phyloP scores from a whole-genome alignment of 176 grass and related monocot genomes.

The Alopecurus myosuroides region DNA sequence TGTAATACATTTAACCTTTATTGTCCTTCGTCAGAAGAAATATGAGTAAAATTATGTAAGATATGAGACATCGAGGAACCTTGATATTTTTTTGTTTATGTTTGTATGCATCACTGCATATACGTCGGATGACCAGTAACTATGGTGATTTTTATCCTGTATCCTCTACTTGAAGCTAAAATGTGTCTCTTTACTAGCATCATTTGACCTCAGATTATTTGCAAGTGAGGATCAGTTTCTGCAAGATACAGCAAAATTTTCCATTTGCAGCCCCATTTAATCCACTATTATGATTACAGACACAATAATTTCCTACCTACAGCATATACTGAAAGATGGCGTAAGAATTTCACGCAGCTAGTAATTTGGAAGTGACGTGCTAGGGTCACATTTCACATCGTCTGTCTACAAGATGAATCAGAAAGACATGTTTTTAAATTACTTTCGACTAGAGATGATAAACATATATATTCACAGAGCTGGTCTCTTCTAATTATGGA shows the following conservation, averaged over 20 bases:
- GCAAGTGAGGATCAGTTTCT: background rate
- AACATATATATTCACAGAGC: slow-evolving; percentile 29
- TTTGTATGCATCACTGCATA: too few species aligned
- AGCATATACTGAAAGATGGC: too few species aligned
- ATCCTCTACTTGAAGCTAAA: background rate
- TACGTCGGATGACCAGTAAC: too few species aligned
- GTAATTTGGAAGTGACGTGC: background rate
- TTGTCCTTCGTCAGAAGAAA: too few species aligned
- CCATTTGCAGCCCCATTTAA: background rate
- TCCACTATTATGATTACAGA: background rate
- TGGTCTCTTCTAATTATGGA: slow-evolving; percentile 9
- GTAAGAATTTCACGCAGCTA: background rate
- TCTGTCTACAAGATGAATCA: background rate
- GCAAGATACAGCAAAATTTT: background rate
- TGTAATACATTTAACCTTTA: too few species aligned
- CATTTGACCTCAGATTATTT: background rate
- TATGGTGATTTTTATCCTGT: background rate
- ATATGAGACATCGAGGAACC: too few species aligned
- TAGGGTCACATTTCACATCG: background rate
- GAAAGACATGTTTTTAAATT: background rate
- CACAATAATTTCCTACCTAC: background rate
- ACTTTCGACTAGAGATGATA: background rate
- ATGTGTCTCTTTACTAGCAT: background rate
- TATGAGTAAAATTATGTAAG: too few species aligned
- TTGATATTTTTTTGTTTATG: too few species aligned